Evolutionary conservation across 495 filamentous ascomycete genomes (phyloP), one percentile per base, ranked within the genome.

Genomic region (Neurospora sp.): DNA sequence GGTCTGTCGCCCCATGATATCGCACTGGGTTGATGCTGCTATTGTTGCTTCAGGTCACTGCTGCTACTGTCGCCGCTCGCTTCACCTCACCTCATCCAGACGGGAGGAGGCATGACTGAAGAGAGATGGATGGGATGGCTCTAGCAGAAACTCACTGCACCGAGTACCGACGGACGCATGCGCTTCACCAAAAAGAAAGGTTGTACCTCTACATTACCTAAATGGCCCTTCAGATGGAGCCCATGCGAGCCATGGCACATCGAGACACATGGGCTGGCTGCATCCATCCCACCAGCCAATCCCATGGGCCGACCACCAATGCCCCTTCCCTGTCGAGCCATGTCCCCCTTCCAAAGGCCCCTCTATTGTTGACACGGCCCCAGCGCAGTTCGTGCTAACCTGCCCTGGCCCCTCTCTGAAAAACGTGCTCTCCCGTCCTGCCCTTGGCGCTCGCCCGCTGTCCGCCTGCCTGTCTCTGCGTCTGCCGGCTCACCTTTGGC

Each of bases 361-460:
- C 75, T 70, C 77, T 38, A 69, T 37, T 71, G 37, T 72, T 39
- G 41, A 41, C 41, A 35, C 40, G 39, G 70, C 70, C 73, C 76
- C 69, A 70, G 73, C 71, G 9, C 42, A 37, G 27, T 60, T 42
- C 42, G 75, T 71, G 74, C 78, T 72, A 75, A 73, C 75, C 75
- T 72, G 73, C 76, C 54, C 54, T 66, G 54, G 74, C 75, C 74
- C 77, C 77, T 75, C 75, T 78, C 77, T 77, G 76, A 81, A 82
- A 81, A 82, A 82, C 80, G 80, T 82, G 80, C 77, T 77, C 73
- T 78, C 74, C 80, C 80, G 78, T 77, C 77, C 75, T 74, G 69
- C 76, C 70, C 60, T 62, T 62, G 74, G 62, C 54, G 31, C 69
- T 44, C 71, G 46, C 60, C 74, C 75, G 73, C 76, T 74, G 76